Percentiles rank a stretch among this genome's conserved stretches.
Evolutionary conservation across 2,329 filamentous ascomycete genomes (phyloP).

Genomic region (Hypoxylon sp.): DNA sequence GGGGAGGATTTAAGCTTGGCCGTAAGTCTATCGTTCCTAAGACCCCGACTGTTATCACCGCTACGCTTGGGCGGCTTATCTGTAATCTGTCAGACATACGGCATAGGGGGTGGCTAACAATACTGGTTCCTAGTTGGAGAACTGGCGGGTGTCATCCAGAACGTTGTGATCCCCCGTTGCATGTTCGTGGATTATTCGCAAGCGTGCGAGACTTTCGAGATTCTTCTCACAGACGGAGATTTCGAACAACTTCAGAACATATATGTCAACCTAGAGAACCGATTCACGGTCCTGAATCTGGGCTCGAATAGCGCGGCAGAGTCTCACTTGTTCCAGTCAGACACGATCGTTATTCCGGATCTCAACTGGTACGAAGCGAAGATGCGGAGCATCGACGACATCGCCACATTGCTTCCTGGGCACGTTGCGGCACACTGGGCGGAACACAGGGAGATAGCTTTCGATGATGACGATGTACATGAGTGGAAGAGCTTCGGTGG

Average conservation of each 20-base stretch:
- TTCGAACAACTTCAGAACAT: constrained; percentile 10
- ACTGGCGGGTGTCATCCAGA: constrained; percentile 7
- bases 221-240: not conserved
- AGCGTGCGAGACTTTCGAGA: constrained; percentile 16
- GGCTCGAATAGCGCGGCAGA: not conserved
- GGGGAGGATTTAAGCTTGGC: not conserved
- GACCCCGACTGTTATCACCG: not conserved
- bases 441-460: not conserved
- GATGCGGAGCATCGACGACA: not conserved
- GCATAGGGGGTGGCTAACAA: constrained; percentile 9
- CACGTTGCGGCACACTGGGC: not conserved
- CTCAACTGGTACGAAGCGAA: constrained; percentile 1
- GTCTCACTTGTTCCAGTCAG: constrained; percentile 3
- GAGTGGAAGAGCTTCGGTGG: constrained; percentile 10
- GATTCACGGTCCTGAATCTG: not conserved
- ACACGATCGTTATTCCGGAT: constrained; percentile 11
- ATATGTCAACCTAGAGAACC: constrained; percentile 4
- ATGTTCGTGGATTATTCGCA: not conserved
- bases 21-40: constrained; percentile 15
- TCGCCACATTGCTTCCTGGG: not conserved
- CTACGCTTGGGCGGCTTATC: not conserved
- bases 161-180: constrained; percentile 4
- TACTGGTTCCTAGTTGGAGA: constrained; percentile 21
- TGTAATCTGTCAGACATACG: not conserved
- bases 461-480: not conserved